A percentile compares a stretch with the other conserved stretches of the same genome.
These are phyloP conservation scores for Lasiodiplodia citricola DNA, from an alignment of 2,329 filamentous ascomycete species.

Conservation along the genomic window DNA sequence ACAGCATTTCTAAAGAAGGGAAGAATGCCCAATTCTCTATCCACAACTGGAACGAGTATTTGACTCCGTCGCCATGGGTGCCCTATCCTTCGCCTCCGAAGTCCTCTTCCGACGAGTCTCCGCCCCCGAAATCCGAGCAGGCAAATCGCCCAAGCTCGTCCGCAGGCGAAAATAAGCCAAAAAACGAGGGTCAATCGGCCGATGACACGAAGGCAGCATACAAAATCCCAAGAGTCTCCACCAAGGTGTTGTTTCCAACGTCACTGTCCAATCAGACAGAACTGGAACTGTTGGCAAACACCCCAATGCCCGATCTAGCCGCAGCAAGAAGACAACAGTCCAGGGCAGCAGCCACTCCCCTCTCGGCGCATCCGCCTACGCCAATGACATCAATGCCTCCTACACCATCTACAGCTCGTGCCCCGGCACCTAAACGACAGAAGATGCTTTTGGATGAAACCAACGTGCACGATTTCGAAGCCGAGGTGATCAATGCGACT, in stretches of 20 bases:
- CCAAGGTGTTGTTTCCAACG: conserved; percentile 85
- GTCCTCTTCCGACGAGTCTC: conserved; percentile 32
- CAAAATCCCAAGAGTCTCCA: conserved; percentile 52
- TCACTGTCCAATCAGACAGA: conserved; percentile 76
- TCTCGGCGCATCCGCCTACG: conserved; percentile 68
- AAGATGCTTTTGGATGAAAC: conserved; percentile 77
- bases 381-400: conserved; percentile 62
- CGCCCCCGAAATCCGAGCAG: conserved; percentile 28
- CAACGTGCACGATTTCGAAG: conserved; percentile 76
- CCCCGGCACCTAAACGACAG: conserved; percentile 71
- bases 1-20: conserved; percentile 58
- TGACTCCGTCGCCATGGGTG: conserved; percentile 86
- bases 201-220: conserved; percentile 44
- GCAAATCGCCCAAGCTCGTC: conserved; percentile 34
- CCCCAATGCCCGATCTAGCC: conserved; percentile 61
- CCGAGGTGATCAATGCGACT: conserved; percentile 74
- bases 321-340: conserved; percentile 56
- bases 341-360: conserved; percentile 49
- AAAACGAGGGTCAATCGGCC: background rate
- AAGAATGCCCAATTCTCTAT: conserved; percentile 78
- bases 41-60: conserved; percentile 87
- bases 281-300: conserved; percentile 75
- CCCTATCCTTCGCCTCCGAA: conserved; percentile 63
- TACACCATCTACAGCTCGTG: conserved; percentile 61
- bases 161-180: conserved; percentile 34